These are phyloP conservation scores for Metarhizium humberi DNA, from an alignment of 2,329 filamentous ascomycete species.

Conservation along the genomic window DNA sequence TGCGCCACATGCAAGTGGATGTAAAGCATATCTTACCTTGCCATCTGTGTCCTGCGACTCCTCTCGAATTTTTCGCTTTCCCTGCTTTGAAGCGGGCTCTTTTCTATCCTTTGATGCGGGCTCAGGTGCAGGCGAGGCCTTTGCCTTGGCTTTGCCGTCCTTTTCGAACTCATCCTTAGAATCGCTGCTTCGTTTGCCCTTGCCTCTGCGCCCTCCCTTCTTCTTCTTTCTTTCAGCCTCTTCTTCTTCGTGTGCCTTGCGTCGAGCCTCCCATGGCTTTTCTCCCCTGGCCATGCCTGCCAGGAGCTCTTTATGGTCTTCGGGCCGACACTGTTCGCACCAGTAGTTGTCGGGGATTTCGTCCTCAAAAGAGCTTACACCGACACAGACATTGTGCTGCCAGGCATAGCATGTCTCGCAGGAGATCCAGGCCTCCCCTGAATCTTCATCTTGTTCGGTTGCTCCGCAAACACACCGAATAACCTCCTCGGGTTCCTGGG, in stretches of 20 bases:
- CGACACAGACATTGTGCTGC: constrained; percentile 97
- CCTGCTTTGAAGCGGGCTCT: constrained; percentile 31
- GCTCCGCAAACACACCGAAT: constrained; percentile 93
- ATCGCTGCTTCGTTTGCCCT: constrained; percentile 59
- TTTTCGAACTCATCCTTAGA: constrained; percentile 50
- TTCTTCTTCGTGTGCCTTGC: constrained; percentile 53
- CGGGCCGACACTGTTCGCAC: constrained; percentile 81
- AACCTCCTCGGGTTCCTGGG: constrained; percentile 55
- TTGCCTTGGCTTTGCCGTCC: constrained; percentile 20
- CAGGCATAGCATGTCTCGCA: constrained; percentile 89
- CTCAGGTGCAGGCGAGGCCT: constrained; percentile 31
- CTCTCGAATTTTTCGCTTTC: constrained; percentile 50
- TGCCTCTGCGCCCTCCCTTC: constrained; percentile 51
- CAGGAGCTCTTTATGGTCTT: constrained; percentile 73
- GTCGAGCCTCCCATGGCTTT: constrained; percentile 72
- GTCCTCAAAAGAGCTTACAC: constrained; percentile 67
- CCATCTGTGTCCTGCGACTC: constrained; percentile 42
- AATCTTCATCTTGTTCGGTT: constrained; percentile 75
- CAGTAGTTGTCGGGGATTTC: constrained; percentile 78
- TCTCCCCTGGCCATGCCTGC: constrained; percentile 72
- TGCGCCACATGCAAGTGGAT: not conserved
- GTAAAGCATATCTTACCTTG: constrained; percentile 32
- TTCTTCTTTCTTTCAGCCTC: constrained; percentile 50
- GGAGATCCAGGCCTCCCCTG: constrained; percentile 86
- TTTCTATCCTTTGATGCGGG: constrained; percentile 37